phyloP scores from a whole-genome alignment of 1,139 yeast genomes.

The Candida anutae region DNA sequence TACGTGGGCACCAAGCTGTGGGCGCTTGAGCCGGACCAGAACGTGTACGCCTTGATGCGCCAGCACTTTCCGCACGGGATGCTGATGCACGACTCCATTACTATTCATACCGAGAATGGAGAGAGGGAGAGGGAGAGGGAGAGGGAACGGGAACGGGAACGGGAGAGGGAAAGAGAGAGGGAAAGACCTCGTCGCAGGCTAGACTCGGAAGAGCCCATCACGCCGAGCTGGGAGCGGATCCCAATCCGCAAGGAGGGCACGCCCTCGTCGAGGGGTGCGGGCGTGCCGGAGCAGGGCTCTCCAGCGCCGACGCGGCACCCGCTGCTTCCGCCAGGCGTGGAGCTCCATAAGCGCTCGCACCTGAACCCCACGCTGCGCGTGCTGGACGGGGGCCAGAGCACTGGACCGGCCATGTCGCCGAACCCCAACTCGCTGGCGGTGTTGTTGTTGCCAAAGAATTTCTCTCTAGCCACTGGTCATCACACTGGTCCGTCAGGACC shows the following conservation, averaged over 20 bases:
- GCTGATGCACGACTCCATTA: constrained; percentile 59
- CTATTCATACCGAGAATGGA: constrained; percentile 21
- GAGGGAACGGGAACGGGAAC: too few relatives aligned
- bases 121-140: too few relatives aligned
- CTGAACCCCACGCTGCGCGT: constrained; percentile 31
- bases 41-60: constrained; percentile 54
- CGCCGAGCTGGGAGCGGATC: not conserved
- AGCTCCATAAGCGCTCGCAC: constrained; percentile 23
- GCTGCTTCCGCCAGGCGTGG: constrained; percentile 4
- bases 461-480: constrained; percentile 25
- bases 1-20: constrained; percentile 7
- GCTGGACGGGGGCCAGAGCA: too few relatives aligned
- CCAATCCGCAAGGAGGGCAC: not conserved
- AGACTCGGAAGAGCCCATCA: not conserved
- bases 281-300: not conserved
- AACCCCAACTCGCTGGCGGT: constrained; percentile 27
- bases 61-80: constrained; percentile 60
- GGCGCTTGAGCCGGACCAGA: constrained; percentile 56
- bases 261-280: not conserved
- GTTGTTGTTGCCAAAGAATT: constrained; percentile 38
- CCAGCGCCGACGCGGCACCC: constrained; percentile 4
- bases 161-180: too few relatives aligned
- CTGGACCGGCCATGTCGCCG: too few relatives aligned
- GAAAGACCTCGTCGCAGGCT: too few relatives aligned
- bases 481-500: too few relatives aligned